Base-by-base conservation (phyloP, 2,329 filamentous ascomycete species). In the Alternaria dauci region DNA sequence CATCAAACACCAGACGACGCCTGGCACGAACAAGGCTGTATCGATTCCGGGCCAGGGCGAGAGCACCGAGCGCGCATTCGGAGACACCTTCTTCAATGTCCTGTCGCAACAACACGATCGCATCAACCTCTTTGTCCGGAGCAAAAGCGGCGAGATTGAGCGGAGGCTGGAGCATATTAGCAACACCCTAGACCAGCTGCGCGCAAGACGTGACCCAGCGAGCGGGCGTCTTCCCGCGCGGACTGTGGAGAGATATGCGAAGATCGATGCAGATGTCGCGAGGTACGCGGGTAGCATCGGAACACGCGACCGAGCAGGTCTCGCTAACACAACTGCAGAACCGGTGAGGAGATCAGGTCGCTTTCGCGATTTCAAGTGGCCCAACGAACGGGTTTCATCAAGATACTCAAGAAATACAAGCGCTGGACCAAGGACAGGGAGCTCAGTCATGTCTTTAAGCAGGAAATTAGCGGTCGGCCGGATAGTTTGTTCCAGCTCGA, bases 381-480 rank as follows among this genome's bases (percentile, higher is more conserved):
- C 2, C 92, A 96, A 74, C 84, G 89, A 9, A 86, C 89, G 5
- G 92, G 90, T 4, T 94, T 96, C 70, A 86, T 87, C 56, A 96
- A 96, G 79, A 89, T 96, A 38, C 81, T 94, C 34, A 95, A 94
- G 76, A 96, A 96, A 75, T 94, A 95, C 79, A 82, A 90, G 85
- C 94, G 93, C 85, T 95, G 92, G 92, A 94, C 92, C 3, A 88
- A 88, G 41, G 93, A 91, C 23, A 83, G 83, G 6, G 83, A 85
- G 0, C 81, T 95, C 23, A 86, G 86, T 61, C 81, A 82, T 46
- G 86, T 89, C 25, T 91, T 95, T 78, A 87, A 86, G 62, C 84
- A 89, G 30, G 86, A 89, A 67, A 80, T 94, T 25, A 82, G 92
- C 48, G 82, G 82, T 51, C 83, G 87, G 55, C 88, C 87, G 4